These are phyloP conservation scores for Tetracladium maxilliforme DNA, from an alignment of 2,329 filamentous ascomycete species.

Conservation along the genomic window DNA sequence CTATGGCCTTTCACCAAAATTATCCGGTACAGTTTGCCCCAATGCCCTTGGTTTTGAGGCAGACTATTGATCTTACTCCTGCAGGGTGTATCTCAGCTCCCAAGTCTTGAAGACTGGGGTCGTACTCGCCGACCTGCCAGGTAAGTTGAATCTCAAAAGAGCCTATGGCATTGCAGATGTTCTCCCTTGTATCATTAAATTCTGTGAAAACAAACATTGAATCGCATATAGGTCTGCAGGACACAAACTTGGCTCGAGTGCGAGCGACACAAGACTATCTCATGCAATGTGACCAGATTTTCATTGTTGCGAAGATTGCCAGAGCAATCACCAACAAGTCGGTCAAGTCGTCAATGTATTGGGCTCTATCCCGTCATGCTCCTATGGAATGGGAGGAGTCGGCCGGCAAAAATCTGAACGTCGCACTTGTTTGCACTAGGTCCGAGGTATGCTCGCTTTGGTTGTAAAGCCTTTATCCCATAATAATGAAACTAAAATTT, in stretches of 20 bases:
- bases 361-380: slow-evolving; percentile 12
- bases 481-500: slow-evolving; percentile 1
- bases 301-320: slow-evolving; percentile 18
- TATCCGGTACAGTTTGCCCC: slow-evolving; percentile 12
- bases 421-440: slow-evolving; percentile 18
- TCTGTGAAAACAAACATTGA: slow-evolving; percentile 2
- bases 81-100: slow-evolving; percentile 15
- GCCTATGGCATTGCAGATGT: slow-evolving; percentile 1
- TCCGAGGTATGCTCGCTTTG: slow-evolving; percentile 10
- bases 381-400: slow-evolving; percentile 14
- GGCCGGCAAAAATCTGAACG: slow-evolving; percentile 10
- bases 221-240: slow-evolving; percentile 11
- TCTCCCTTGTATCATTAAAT: neutral
- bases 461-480: neutral
- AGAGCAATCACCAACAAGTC: slow-evolving; percentile 17
- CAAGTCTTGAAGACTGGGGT: slow-evolving; percentile 16
- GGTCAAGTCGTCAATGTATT: slow-evolving; percentile 15
- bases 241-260: slow-evolving; percentile 19
- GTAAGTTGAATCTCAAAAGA: slow-evolving; percentile 5
- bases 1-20: slow-evolving; percentile 21
- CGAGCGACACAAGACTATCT: slow-evolving; percentile 18
- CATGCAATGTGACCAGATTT: slow-evolving; percentile 17
- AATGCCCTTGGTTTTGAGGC: neutral
- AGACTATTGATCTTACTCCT: no score
- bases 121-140: slow-evolving; percentile 19